phyloP scores from a whole-genome alignment of 257 asterid genomes.

The Scutellaria galericulata region DNA sequence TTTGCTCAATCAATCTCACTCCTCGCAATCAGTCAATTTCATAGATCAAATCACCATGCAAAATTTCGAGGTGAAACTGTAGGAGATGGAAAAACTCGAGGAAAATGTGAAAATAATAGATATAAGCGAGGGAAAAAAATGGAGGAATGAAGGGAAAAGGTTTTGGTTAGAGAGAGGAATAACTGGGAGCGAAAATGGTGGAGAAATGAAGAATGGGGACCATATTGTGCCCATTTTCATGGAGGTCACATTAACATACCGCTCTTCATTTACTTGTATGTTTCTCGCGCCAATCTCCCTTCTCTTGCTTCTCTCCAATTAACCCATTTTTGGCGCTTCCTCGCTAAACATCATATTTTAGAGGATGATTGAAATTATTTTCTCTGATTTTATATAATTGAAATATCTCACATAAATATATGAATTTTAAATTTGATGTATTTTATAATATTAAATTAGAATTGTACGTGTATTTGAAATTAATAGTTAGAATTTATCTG shows the following conservation, averaged over 20 bases:
- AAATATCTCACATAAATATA: too few relatives aligned
- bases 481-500: too few relatives aligned
- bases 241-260: constrained; percentile 43
- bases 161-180: constrained; percentile 30
- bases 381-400: too few relatives aligned
- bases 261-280: background rate
- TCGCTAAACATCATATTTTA: too few relatives aligned
- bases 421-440: too few relatives aligned
- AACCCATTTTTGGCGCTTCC: too few relatives aligned
- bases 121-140: background rate
- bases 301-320: too few relatives aligned
- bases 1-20: constrained; percentile 29
- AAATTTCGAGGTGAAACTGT: constrained; percentile 1
- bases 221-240: constrained; percentile 53
- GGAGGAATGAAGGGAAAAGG: constrained; percentile 4
- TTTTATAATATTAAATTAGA: too few relatives aligned
- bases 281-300: constrained; percentile 26
- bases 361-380: too few relatives aligned
- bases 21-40: background rate
- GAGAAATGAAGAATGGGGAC: constrained; percentile 51
- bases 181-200: constrained; percentile 58
- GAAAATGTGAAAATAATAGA: constrained; percentile 10
- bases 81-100: background rate
- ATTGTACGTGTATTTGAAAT: too few relatives aligned
- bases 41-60: background rate